Percentiles rank a stretch among this genome's conserved stretches.
Evolutionary conservation across 352 stramenopile species (phyloP).

Genomic region (Saprolegnia diclina): DNA sequence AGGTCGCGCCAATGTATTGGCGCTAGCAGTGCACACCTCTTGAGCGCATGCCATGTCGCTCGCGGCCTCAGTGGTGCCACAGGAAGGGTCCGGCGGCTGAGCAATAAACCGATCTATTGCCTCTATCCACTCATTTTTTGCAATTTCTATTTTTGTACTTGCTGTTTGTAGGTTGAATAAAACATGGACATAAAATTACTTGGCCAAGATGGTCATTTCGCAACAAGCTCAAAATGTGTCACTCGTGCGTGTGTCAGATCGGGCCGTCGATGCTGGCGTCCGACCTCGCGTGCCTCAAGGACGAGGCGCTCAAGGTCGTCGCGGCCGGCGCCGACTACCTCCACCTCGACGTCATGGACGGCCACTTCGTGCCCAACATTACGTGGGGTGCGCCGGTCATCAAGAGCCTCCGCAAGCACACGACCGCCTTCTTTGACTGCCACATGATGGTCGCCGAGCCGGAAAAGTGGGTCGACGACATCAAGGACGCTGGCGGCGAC

Average conservation of each 20-base stretch:
- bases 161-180: neutral
- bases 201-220: conserved; percentile 21
- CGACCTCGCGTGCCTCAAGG: conserved; percentile 90
- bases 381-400: conserved; percentile 96
- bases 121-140: neutral
- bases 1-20: too few relatives aligned
- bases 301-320: conserved; percentile 89
- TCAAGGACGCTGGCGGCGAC: conserved; percentile 91
- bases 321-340: conserved; percentile 91
- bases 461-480: conserved; percentile 93
- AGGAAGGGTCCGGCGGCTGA: too few relatives aligned
- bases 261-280: conserved; percentile 91
- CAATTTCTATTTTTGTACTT: neutral
- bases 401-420: conserved; percentile 86
- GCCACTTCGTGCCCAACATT: conserved; percentile 97
- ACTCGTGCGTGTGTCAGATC: conserved; percentile 83
- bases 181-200: neutral
- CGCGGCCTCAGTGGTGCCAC: too few relatives aligned
- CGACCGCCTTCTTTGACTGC: conserved; percentile 92
- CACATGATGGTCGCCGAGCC: conserved; percentile 98
- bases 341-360: conserved; percentile 98
- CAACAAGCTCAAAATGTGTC: conserved; percentile 49
- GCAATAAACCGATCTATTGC: neutral
- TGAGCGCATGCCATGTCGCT: too few relatives aligned
- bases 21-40: too few relatives aligned